Percentiles rank a stretch among this genome's conserved stretches.
These are phyloP conservation scores for Hyphopichia burtonii DNA, from an alignment of 1,139 yeast genomes.

Conservation along the genomic window DNA sequence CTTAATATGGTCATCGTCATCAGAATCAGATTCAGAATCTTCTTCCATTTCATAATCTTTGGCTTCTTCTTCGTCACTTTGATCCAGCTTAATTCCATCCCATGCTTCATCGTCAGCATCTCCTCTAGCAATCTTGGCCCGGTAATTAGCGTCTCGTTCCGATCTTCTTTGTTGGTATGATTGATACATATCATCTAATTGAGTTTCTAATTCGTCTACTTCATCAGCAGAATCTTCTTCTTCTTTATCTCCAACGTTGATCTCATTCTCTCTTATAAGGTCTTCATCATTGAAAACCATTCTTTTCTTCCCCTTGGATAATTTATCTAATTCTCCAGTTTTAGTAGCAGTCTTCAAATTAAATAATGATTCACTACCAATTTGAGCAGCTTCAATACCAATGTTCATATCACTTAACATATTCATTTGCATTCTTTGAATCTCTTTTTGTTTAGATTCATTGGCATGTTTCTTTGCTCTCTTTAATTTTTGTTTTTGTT, in stretches of 20 bases:
- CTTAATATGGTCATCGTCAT: conserved; percentile 74
- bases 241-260: conserved; percentile 43
- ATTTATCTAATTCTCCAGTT: conserved; percentile 73
- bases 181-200: conserved; percentile 79
- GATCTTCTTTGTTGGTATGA: conserved; percentile 71
- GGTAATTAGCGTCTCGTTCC: conserved; percentile 75
- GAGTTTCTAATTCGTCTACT: conserved; percentile 72
- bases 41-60: conserved; percentile 47
- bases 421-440: conserved; percentile 90
- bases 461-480: conserved; percentile 81
- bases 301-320: conserved; percentile 79
- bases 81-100: conserved; percentile 71
- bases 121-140: conserved; percentile 81
- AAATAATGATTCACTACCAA: conserved; percentile 79
- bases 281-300: conserved; percentile 67
- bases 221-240: conserved; percentile 54
- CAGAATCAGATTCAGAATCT: conserved; percentile 48
- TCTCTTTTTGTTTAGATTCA: conserved; percentile 84
- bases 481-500: conserved; percentile 64
- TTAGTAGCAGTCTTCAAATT: conserved; percentile 80
- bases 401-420: conserved; percentile 92
- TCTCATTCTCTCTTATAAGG: conserved; percentile 54
- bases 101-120: conserved; percentile 79
- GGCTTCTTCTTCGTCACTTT: conserved; percentile 37
- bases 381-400: conserved; percentile 89